Conservation (phyloP, 2,329 filamentous ascomycete species). For the Colletotrichum sp. region DNA sequence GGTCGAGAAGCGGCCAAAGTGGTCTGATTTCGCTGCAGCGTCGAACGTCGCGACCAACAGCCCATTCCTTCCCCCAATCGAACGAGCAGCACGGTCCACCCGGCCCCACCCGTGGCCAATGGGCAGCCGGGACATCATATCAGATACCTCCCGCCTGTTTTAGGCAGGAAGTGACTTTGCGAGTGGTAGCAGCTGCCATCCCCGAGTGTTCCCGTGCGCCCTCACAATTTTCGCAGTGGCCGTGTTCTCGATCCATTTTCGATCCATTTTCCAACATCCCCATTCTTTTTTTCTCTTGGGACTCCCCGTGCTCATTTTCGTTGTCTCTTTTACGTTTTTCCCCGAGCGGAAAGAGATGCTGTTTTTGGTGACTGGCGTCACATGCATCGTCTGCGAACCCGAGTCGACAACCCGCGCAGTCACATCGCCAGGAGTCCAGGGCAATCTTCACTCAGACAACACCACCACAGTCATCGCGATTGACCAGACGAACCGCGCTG, state of each 20-base stretch:
- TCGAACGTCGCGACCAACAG: conserved; percentile 12
- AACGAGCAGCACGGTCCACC: not conserved
- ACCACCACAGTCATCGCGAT: not conserved
- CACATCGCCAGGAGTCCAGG: not conserved
- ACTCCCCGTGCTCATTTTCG: not conserved
- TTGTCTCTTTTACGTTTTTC: not conserved
- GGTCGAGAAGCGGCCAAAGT: conserved; percentile 2
- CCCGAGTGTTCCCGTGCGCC: conserved; percentile 10
- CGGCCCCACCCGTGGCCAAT: conserved; percentile 1
- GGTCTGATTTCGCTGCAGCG: conserved; percentile 14
- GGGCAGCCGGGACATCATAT: not conserved
- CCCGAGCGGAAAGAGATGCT: not conserved
- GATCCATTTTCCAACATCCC: not conserved
- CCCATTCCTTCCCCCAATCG: conserved; percentile 2
- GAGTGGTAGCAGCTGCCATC: not conserved
- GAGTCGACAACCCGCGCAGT: not conserved
- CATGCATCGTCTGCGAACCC: not conserved
- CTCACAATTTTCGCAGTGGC: conserved; percentile 3
- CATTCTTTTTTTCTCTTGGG: not conserved
- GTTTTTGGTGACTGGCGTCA: not conserved
- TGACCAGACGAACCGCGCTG: not conserved
- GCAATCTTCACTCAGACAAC: not conserved
- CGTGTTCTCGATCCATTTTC: conserved; percentile 9
- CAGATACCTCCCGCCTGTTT: not conserved
- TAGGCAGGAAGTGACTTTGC: not conserved